Evolutionary conservation across 305 asterid genomes (phyloP), one percentile per base, ranked within the genome.

Genomic region (Rubia peregrina): DNA sequence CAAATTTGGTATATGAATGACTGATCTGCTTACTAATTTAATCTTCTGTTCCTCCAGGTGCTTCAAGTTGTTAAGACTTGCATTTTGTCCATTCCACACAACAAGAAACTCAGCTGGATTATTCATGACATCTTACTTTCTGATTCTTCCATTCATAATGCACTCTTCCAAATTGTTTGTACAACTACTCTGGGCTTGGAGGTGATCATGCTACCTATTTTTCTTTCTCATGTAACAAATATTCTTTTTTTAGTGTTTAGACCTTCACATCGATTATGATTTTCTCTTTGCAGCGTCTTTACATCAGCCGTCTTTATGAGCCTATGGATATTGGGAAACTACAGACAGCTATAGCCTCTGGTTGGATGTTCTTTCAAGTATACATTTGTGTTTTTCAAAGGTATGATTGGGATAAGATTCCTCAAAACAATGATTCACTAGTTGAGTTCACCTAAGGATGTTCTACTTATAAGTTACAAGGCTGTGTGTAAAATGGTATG

Each of bases 81-180:
- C 81, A 83, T 86, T 68, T 79, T 69, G 68, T 76, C 86, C n/a
- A 73, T 81, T 74, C 76, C 96, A 40, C 73, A 74, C 82, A 61
- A 75, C 77, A 86, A 69, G 70, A 86, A 81, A 80, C 79, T 88
- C 80, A 92, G 97, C 66, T 85, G 82, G 72, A 76, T 79, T 73
- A 80, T 88, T 81, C 82, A 78, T 72, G 90, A 86, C 83, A 80
- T 88, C 69, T 75, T 92, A 81, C 84, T 90, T 75, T 76, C 75
- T 79, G 98, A 95, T 84, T 83, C 96, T 77, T 95, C 98, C 74
- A 76, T 95, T 75, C 98, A 90, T 86, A 81, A 85, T 71, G 80
- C 86, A 42, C 86, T 95, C 75, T 86, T 85, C 73, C 95, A 90
- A 73, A 86, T 95, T 83, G 95, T 92, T 80, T 95, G 96, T 76